These are phyloP conservation scores for Coemansia sp. DNA, from an alignment of 192 early-diverging fungal species.

Conservation along the genomic window DNA sequence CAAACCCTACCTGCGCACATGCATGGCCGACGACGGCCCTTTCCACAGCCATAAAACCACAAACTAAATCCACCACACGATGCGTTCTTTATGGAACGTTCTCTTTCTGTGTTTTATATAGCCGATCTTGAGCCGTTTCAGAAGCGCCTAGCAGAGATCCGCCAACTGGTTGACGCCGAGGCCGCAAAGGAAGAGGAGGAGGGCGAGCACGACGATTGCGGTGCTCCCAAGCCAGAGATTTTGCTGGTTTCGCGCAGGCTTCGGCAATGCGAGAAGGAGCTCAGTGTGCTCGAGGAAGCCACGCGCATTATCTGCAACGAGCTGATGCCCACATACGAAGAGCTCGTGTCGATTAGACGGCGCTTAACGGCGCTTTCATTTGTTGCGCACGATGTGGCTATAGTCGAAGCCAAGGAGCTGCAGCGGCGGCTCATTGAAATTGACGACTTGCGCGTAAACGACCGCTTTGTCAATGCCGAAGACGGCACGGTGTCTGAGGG, in stretches of 20 bases:
- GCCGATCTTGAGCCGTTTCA: slow-evolving; percentile 67
- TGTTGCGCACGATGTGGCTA: slow-evolving; percentile 31
- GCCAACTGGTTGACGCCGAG: slow-evolving; percentile 59
- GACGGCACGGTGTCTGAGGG: slow-evolving; percentile 75
- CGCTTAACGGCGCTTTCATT: slow-evolving; percentile 59
- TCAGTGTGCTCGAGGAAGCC: slow-evolving; percentile 58
- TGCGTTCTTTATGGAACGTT: background rate
- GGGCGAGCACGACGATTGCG: background rate
- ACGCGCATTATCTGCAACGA: slow-evolving; percentile 69
- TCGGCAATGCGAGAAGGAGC: slow-evolving; percentile 57
- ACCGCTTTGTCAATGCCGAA: slow-evolving; percentile 70
- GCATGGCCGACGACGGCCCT: background rate
- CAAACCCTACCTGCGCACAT: background rate
- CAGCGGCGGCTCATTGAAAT: slow-evolving; percentile 80
- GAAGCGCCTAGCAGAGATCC: slow-evolving; percentile 64
- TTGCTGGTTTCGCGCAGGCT: slow-evolving; percentile 48
- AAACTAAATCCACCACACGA: background rate
- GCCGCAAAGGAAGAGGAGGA: slow-evolving; percentile 41
- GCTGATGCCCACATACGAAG: slow-evolving; percentile 73
- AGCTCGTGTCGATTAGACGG: slow-evolving; percentile 71
- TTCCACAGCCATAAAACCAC: background rate
- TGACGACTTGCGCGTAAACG: slow-evolving; percentile 78
- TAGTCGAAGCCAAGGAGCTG: slow-evolving; percentile 53
- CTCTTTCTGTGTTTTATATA: slow-evolving; percentile 18
- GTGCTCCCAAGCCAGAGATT: slow-evolving; percentile 31